Evolutionary conservation across 2,329 filamentous ascomycete species (phyloP).

Genomic region (Exophiala sideris): DNA sequence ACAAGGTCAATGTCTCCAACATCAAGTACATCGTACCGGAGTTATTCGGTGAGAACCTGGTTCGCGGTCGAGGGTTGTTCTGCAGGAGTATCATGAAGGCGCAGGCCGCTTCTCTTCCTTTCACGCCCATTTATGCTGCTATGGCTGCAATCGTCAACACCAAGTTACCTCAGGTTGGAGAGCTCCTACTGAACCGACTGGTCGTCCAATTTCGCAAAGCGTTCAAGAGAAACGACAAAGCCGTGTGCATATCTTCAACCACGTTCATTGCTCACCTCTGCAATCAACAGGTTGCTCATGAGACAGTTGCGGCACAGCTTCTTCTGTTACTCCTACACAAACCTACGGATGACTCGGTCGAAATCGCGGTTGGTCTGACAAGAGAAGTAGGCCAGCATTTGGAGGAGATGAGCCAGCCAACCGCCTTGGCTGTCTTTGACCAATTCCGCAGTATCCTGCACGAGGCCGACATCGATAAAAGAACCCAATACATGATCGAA

Average conservation of each 20-base stretch:
- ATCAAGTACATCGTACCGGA: constrained; percentile 98
- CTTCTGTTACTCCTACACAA: constrained; percentile 88
- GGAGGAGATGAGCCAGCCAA: constrained; percentile 89
- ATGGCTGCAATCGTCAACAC: constrained; percentile 98
- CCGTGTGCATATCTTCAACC: constrained; percentile 86
- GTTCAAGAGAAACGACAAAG: constrained; percentile 95
- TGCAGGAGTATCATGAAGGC: constrained; percentile 98
- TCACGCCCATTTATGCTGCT: constrained; percentile 92
- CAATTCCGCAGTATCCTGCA: constrained; percentile 94
- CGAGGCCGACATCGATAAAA: constrained; percentile 94
- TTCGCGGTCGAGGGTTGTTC: constrained; percentile 87
- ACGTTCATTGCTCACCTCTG: constrained; percentile 93
- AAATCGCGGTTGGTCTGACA: constrained; percentile 92
- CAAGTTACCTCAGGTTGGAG: constrained; percentile 90
- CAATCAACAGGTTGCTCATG: constrained; percentile 93
- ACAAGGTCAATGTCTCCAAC: constrained; percentile 97
- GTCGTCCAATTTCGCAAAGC: constrained; percentile 93
- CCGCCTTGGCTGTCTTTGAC: constrained; percentile 87
- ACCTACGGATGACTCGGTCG: constrained; percentile 94
- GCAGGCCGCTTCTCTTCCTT: constrained; percentile 90
- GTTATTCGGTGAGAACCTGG: constrained; percentile 88
- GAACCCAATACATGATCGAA: constrained; percentile 99
- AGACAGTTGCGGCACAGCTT: constrained; percentile 90
- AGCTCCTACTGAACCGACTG: constrained; percentile 79
- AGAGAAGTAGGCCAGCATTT: constrained; percentile 90